Percentiles rank a stretch among this genome's conserved stretches.
phyloP scores from a whole-genome alignment of 306 rosid genomes.

The Cercis canadensis region DNA sequence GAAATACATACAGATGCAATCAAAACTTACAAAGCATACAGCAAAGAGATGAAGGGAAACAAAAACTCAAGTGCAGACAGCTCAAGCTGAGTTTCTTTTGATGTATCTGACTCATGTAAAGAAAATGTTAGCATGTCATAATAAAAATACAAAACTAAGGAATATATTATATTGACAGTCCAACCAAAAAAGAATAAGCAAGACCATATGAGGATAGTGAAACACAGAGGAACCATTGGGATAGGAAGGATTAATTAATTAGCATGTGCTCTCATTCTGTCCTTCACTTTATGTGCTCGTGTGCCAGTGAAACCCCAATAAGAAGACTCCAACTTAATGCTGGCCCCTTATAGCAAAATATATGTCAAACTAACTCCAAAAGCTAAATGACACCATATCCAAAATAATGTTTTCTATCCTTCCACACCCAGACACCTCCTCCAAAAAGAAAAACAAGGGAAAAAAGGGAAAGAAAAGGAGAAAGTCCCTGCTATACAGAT shows the following conservation, averaged over 20 bases:
- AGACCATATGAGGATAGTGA: slow-evolving; percentile 32
- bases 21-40: slow-evolving; percentile 84
- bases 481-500: slow-evolving; percentile 4
- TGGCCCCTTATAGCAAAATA: slow-evolving; percentile 24
- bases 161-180: slow-evolving; percentile 33
- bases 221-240: slow-evolving; percentile 30
- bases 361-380: neutral
- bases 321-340: slow-evolving; percentile 17
- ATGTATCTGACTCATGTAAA: slow-evolving; percentile 77
- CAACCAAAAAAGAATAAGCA: slow-evolving; percentile 31
- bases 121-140: slow-evolving; percentile 71
- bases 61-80: slow-evolving; percentile 87
- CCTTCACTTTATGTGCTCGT: neutral
- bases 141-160: slow-evolving; percentile 44
- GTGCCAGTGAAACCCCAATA: slow-evolving; percentile 29
- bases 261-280: neutral
- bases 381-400: slow-evolving; percentile 11
- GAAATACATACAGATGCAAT: slow-evolving; percentile 37
- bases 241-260: slow-evolving; percentile 13
- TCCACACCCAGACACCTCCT: slow-evolving; percentile 22
- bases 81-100: slow-evolving; percentile 92
- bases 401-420: neutral
- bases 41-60: slow-evolving; percentile 80
- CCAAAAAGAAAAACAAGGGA: neutral
- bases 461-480: slow-evolving; percentile 4